Percentiles rank a stretch among this genome's conserved stretches.
Conservation (phyloP, 495 filamentous ascomycete genomes). For the Sabuloglossum arenarium region DNA sequence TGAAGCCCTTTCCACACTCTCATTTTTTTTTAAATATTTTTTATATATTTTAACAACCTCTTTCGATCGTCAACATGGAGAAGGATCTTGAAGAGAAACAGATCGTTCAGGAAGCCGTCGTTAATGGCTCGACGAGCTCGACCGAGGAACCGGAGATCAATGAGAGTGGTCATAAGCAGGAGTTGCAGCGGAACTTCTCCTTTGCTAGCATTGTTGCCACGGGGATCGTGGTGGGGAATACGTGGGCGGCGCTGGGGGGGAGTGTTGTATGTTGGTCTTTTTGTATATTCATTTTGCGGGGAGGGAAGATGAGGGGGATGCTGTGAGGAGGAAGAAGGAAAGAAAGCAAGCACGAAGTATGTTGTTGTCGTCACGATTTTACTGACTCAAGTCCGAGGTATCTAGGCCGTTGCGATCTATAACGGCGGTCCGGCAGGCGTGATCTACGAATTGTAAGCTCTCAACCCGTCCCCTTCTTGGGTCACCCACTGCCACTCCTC, state of each 20-base stretch:
- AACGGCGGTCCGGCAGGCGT: slow-evolving; percentile 17
- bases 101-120: not conserved
- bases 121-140: not conserved
- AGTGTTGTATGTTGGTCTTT: slow-evolving; percentile 18
- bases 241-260: slow-evolving; percentile 38
- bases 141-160: slow-evolving; percentile 18
- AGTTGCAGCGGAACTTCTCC: slow-evolving; percentile 38
- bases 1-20: too few species aligned
- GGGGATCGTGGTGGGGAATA: slow-evolving; percentile 34
- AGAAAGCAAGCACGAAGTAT: too few species aligned
- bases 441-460: slow-evolving; percentile 17
- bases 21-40: too few species aligned
- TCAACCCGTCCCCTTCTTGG: too few species aligned
- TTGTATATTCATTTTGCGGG: not conserved
- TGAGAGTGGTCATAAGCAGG: slow-evolving; percentile 34
- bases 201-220: slow-evolving; percentile 34
- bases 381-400: not conserved
- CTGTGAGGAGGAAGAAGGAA: too few species aligned
- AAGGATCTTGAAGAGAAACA: not conserved
- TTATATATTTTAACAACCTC: too few species aligned
- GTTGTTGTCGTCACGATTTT: too few species aligned
- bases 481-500: too few species aligned
- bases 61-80: not conserved
- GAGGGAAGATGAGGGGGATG: too few species aligned
- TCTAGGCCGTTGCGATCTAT: not conserved